Base-by-base conservation (phyloP, 148 eudicot species). In the Amaranthus cruentus region DNA sequence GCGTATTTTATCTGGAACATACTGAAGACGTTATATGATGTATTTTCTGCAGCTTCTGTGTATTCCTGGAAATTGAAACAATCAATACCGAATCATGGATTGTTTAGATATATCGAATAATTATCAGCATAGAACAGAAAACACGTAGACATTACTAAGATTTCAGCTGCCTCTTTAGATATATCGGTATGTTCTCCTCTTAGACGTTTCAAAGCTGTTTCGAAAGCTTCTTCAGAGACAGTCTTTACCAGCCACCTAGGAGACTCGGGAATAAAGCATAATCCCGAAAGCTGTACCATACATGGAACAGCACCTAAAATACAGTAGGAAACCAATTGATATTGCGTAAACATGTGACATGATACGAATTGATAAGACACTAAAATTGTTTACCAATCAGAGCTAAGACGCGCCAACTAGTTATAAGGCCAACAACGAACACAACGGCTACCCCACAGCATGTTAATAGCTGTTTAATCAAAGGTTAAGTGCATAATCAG, bases 261-360 rank as follows among this genome's bases (percentile, higher is more conserved):
- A 69, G 90, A 87, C 74, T 87, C 88, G 3, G 88, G 88, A 57
- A 87, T 79, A 80, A 85, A 81, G 75, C 73, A 78, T 55, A 84
- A n/a, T 69, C 84, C 83, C 3, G 79, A 6, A 62, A 81, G 43
- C 75, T 86, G 92, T 69, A 88, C 55, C 5, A 85, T 14, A 69
- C 85, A 84, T 11, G 92, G 90, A 71, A 85, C 59, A 73, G 68
- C 50, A 59, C 85, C 92, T 88, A 84, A 58, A 79, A 84, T 10
- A 7, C 13, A 59, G 42, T 57, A 61, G 0, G 12, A 6, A 49
- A 43, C 54, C 54, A 64, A 9, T 47, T 51, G 11, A 21, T 3
- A 9, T 68, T 47, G 38, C 13, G 5, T 2, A 42, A 59, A 59
- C 6, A 46, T 8, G 9, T 48, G 62, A 18, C 38, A n/a, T 7